Evolutionary conservation across 2,329 filamentous ascomycete species (phyloP).

Genomic region (Pseudogymnoascus sp.): DNA sequence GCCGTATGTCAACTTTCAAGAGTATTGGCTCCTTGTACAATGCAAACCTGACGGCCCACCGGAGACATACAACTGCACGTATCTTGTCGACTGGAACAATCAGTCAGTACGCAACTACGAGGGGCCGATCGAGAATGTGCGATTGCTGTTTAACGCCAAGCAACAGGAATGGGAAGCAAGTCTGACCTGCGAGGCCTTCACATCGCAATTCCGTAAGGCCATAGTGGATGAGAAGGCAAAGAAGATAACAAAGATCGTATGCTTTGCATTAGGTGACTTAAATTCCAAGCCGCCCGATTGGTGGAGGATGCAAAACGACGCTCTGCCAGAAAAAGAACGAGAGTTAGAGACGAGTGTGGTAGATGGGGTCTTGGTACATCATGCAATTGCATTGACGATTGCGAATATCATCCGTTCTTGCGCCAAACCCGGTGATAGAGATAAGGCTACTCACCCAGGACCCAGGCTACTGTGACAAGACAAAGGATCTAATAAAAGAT

Average conservation of each 20-base stretch:
- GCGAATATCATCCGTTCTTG: conserved; percentile 17
- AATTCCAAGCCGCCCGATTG: conserved; percentile 18
- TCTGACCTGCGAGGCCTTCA: conserved; percentile 20
- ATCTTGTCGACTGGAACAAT: conserved; percentile 26
- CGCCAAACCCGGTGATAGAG: neutral
- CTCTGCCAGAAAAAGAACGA: conserved; percentile 14
- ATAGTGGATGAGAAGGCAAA: conserved; percentile 12
- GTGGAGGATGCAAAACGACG: conserved; percentile 19
- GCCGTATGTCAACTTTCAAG: conserved; percentile 23
- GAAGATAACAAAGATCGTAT: conserved; percentile 25
- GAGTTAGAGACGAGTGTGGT: conserved; percentile 15
- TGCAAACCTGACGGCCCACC: conserved; percentile 18
- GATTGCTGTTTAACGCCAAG: conserved; percentile 19
- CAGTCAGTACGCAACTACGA: conserved; percentile 18
- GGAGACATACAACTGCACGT: conserved; percentile 25
- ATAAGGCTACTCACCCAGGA: conserved; percentile 25
- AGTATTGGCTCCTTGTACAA: conserved; percentile 22
- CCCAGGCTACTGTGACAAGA: conserved; percentile 20
- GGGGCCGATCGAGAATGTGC: conserved; percentile 13
- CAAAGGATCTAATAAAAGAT: conserved; percentile 18
- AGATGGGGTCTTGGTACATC: conserved; percentile 18
- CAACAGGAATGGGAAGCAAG: conserved; percentile 21
- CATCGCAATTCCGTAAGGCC: conserved; percentile 17
- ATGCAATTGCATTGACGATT: conserved; percentile 24
- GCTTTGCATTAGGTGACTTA: conserved; percentile 26